A percentile compares a stretch with the other conserved stretches of the same genome.
phyloP scores from a whole-genome alignment of 2,329 filamentous ascomycete genomes.

The Penicillium glabrum region DNA sequence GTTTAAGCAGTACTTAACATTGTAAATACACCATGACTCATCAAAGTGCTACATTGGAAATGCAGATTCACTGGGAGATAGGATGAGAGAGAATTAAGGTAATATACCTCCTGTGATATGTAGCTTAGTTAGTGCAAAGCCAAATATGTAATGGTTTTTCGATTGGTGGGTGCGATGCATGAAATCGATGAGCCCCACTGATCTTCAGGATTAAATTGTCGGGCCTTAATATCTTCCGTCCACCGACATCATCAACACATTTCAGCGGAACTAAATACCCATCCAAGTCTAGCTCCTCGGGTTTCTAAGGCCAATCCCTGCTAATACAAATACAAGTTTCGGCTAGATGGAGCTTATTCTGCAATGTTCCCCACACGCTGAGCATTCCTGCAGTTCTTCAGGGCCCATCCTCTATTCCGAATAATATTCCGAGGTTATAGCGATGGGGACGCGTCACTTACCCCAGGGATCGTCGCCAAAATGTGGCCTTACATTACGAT shows the following conservation, averaged over 20 bases:
- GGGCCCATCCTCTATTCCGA: not conserved
- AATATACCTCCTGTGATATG: no score
- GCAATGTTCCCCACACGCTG: not conserved
- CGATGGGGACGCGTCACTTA: not conserved
- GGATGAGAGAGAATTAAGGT: no score
- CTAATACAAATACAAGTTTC: not conserved
- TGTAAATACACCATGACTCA: no score
- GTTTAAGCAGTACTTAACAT: no score
- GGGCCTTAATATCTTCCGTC: not conserved
- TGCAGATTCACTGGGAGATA: no score
- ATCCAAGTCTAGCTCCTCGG: no score
- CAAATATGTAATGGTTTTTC: no score
- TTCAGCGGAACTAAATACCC: no score
- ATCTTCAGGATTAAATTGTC: not conserved
- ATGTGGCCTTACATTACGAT: not conserved
- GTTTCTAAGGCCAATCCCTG: not conserved
- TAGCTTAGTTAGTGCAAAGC: no score
- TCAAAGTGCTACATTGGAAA: no score
- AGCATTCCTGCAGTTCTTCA: not conserved
- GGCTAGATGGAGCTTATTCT: not conserved
- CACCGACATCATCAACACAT: no score
- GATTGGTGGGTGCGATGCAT: no score
- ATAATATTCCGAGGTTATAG: not conserved
- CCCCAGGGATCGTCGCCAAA: not conserved
- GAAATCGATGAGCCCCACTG: not conserved